A percentile compares a stretch with the other conserved stretches of the same genome.
phyloP scores from a whole-genome alignment of 495 filamentous ascomycete species.

The Talaromyces adpressus region DNA sequence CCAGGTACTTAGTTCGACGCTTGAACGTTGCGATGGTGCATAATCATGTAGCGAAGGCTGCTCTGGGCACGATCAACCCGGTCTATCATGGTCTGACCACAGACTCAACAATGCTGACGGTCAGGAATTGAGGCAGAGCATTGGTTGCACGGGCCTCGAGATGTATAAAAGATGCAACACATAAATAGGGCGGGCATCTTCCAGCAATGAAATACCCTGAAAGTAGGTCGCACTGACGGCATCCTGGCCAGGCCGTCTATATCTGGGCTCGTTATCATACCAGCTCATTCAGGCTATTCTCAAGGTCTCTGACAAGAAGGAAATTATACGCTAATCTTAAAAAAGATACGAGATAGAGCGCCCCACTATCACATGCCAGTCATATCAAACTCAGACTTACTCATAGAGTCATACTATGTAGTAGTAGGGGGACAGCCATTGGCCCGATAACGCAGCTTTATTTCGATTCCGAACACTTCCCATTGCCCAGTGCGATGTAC shows the following conservation, averaged over 20 bases:
- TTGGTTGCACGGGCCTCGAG: neutral
- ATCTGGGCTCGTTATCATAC: neutral
- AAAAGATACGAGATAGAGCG: neutral
- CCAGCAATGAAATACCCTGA: neutral
- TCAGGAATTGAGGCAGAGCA: neutral
- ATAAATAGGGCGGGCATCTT: neutral
- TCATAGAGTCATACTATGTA: too few species aligned
- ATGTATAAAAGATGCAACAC: neutral
- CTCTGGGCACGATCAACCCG: neutral
- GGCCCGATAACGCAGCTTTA: neutral
- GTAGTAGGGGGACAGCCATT: neutral
- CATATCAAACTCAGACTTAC: too few species aligned
- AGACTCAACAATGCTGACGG: neutral
- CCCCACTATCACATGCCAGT: neutral
- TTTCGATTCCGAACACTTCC: neutral
- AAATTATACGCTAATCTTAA: neutral
- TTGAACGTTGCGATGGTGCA: neutral
- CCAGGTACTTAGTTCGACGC: too few species aligned
- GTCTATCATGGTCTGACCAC: neutral
- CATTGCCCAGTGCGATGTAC: neutral
- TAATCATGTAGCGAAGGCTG: neutral
- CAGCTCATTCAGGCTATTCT: neutral
- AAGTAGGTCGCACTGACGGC: neutral
- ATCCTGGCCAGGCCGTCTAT: neutral
- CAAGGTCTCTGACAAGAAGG: neutral